phyloP scores from a whole-genome alignment of 2,329 filamentous ascomycete genomes.

The Stagonosporopsis cucurbitacearum region DNA sequence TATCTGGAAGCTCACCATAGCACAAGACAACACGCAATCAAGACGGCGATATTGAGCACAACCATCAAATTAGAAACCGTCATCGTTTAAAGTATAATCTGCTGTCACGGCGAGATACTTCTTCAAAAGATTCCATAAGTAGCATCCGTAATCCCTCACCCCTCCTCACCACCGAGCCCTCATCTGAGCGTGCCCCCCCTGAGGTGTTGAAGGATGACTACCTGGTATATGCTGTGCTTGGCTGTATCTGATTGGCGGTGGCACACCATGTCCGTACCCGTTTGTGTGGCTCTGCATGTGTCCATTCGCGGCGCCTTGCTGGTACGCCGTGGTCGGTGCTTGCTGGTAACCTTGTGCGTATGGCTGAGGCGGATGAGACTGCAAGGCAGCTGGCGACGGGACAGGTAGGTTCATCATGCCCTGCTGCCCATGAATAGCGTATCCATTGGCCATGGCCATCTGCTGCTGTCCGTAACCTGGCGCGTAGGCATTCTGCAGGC shows the following conservation, averaged over 20 bases:
- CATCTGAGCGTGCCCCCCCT: neutral
- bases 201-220: neutral
- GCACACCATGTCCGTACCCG: neutral
- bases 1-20: neutral
- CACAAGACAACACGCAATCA: neutral
- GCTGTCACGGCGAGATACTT: neutral
- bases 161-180: neutral
- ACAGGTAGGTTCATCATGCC: slow-evolving; percentile 11
- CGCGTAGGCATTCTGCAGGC: slow-evolving; percentile 5
- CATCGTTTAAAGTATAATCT: neutral
- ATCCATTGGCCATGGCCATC: neutral
- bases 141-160: neutral
- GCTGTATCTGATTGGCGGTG: neutral
- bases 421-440: slow-evolving; percentile 10
- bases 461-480: slow-evolving; percentile 7
- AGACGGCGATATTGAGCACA: neutral
- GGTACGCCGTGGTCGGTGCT: neutral
- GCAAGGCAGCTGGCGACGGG: neutral
- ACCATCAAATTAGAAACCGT: neutral
- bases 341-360: neutral
- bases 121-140: neutral
- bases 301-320: neutral
- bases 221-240: slow-evolving; percentile 6
- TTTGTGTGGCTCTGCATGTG: neutral
- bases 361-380: slow-evolving; percentile 1